Conservation (phyloP, 371 early-diverging fungal genomes). For the Nematocida homosporus region DNA sequence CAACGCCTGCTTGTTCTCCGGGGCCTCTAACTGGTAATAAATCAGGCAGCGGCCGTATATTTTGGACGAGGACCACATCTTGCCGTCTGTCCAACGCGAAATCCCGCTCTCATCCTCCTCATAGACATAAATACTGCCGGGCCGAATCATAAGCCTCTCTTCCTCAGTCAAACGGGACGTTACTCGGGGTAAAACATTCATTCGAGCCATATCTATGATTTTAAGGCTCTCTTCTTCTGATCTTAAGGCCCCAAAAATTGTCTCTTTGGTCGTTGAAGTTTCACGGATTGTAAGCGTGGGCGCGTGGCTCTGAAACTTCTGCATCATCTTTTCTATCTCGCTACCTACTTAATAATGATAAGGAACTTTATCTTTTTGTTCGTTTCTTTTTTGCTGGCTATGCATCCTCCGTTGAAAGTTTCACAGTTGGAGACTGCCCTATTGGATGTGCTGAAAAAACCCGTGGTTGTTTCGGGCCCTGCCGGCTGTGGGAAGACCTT, state of each 20-base stretch:
- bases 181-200: constrained; percentile 54
- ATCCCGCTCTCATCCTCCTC: constrained; percentile 66
- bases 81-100: constrained; percentile 68
- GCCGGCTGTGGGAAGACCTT: constrained; percentile 35
- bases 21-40: constrained; percentile 64
- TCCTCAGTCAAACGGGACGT: constrained; percentile 55
- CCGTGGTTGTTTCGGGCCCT: constrained; percentile 39
- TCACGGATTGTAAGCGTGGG: background rate
- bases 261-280: constrained; percentile 7
- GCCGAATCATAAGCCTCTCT: constrained; percentile 59
- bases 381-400: background rate
- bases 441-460: background rate
- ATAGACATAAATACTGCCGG: constrained; percentile 66
- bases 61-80: constrained; percentile 68
- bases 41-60: constrained; percentile 67
- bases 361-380: constrained; percentile 43
- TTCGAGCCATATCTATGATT: constrained; percentile 56
- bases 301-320: background rate
- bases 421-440: background rate
- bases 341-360: background rate
- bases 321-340: background rate
- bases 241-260: constrained; percentile 43
- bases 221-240: constrained; percentile 56
- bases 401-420: background rate
- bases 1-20: constrained; percentile 47